Percentiles rank a stretch among this genome's conserved stretches.
Conservation (phyloP, 352 stramenopile species). For the Phytophthora podocarpi region DNA sequence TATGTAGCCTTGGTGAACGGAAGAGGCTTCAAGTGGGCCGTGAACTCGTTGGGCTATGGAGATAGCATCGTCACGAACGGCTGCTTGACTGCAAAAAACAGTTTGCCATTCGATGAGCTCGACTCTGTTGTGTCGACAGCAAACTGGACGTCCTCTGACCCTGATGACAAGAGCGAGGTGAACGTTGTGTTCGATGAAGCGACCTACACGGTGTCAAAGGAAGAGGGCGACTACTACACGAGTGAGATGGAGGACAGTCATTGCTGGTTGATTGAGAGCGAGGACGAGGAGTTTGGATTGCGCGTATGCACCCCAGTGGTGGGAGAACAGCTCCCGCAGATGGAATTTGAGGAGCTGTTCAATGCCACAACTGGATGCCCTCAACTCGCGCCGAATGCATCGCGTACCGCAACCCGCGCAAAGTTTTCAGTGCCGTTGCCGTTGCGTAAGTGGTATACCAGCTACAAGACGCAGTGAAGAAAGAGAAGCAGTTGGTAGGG, state of each 20-base stretch:
- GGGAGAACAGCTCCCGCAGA: conserved; percentile 1
- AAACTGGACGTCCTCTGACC: conserved; percentile 16
- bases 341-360: conserved; percentile 23
- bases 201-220: conserved; percentile 23
- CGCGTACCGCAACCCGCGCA: background rate
- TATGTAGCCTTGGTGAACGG: conserved; percentile 25
- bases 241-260: background rate
- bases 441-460: conserved; percentile 40
- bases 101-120: conserved; percentile 7
- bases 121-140: conserved; percentile 18
- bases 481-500: no score
- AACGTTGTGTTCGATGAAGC: conserved; percentile 13
- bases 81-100: conserved; percentile 21
- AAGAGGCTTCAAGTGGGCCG: conserved; percentile 33
- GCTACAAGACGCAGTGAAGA: conserved; percentile 24
- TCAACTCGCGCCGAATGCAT: conserved; percentile 14
- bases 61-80: conserved; percentile 19
- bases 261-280: conserved; percentile 32
- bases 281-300: conserved; percentile 13
- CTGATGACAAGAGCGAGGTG: conserved; percentile 10
- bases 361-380: conserved; percentile 15
- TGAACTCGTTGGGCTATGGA: conserved; percentile 15
- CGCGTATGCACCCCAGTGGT: conserved; percentile 10
- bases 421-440: conserved; percentile 28
- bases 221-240: conserved; percentile 3